Evolutionary conservation across 2,329 filamentous ascomycete genomes (phyloP), one percentile per base, ranked within the genome.

Genomic region (Plenodomus tracheiphilus): DNA sequence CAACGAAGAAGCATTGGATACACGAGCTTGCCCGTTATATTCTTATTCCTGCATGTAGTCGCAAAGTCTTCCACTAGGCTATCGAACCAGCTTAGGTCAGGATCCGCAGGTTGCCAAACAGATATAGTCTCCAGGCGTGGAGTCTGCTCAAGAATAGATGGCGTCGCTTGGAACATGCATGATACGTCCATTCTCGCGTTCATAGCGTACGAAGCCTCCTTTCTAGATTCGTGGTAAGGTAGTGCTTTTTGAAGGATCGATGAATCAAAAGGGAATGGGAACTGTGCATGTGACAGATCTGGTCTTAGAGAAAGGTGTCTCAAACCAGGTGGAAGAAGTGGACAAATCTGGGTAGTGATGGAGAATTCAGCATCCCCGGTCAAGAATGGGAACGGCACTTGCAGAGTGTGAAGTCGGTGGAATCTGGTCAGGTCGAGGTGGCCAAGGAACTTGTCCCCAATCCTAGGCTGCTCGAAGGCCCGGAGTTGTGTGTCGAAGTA

Each of bases 71-170:
- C 46, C 1, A 68, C 22, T 20, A 64, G 61, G 3, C 54, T 47
- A 8, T 59, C 52, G 15, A 65, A 64, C 59, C 63, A 66, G 13
- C 41, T 43, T 2, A 67, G 43, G 2, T 53, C 51, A 8, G 57
- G 41, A 22, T 67, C 62, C 2, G 62, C 56, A n/a, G 65, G 64
- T 21, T 68, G 62, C 59, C 61, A 66, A 3, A 65, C 37, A 3
- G 62, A 53, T 9, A 67, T 51, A 1, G 60, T 63, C 43, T 59
- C 49, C 8, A 69, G 47, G n/a, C 43, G 16, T 8, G 46, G 22
- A 2, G 58, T 39, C 17, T 55, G 50, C 11, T 63, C 60, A 10
- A 68, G 49, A 20, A 68, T 22, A 1, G 43, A 38, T 13, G 64
- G 51, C 2, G 51, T 54, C 4, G 58, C 51, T 28, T 63, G 54